Evolutionary conservation across 2,329 filamentous ascomycete species (phyloP).

Genomic region (Orbilia javanica): DNA sequence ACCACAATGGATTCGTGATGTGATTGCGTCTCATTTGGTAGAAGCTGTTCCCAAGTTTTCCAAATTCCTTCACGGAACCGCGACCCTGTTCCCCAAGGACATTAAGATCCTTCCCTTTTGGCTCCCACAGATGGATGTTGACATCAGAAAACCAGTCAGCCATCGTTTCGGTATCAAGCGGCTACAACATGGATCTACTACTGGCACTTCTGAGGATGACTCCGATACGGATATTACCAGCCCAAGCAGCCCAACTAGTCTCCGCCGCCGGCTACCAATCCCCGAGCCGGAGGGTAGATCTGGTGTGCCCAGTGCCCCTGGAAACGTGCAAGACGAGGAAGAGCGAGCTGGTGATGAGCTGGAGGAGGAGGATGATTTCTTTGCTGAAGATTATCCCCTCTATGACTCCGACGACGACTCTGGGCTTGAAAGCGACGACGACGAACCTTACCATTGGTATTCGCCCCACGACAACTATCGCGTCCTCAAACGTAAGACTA

Average conservation of each 20-base stretch:
- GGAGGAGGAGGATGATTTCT: constrained; percentile 48
- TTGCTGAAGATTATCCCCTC: constrained; percentile 47
- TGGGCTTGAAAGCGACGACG: constrained; percentile 50
- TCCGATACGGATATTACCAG: constrained; percentile 74
- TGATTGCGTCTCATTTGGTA: constrained; percentile 92
- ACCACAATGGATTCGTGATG: constrained; percentile 93
- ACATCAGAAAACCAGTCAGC: constrained; percentile 91
- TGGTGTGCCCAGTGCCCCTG: background rate
- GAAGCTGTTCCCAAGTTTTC: constrained; percentile 99
- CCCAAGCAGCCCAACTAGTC: constrained; percentile 23
- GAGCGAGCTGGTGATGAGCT: constrained; percentile 58
- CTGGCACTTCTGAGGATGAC: constrained; percentile 81
- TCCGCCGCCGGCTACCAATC: constrained; percentile 33
- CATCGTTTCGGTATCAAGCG: constrained; percentile 92
- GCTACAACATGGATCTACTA: constrained; percentile 78
- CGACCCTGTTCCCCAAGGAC: constrained; percentile 83
- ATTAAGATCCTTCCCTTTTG: constrained; percentile 95
- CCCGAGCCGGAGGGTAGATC: constrained; percentile 21
- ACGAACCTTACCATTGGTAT: constrained; percentile 47
- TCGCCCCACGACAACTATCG: constrained; percentile 48
- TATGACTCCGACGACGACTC: constrained; percentile 53
- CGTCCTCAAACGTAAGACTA: constrained; percentile 31
- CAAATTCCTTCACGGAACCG: constrained; percentile 97
- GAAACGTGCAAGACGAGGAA: constrained; percentile 63
- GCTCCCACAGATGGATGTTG: constrained; percentile 98